Conservation (phyloP, 192 early-diverging fungal genomes). For the Neocallimastix lanati region DNA sequence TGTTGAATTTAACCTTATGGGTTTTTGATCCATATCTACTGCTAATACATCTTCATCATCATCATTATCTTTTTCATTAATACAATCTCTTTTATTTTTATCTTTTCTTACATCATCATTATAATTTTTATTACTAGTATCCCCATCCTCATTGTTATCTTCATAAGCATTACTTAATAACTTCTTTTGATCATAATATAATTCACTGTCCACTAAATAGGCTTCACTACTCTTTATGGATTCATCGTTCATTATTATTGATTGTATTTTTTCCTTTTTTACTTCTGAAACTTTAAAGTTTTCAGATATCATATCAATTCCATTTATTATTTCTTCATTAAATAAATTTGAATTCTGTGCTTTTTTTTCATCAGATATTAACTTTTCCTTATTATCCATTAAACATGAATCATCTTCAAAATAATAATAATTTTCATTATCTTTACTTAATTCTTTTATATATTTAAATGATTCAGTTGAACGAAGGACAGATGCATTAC, state of each 20-base stretch:
- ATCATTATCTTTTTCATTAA: too few species aligned
- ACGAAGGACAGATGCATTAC: background rate
- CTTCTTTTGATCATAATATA: too few species aligned
- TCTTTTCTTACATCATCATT: too few species aligned
- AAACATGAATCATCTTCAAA: background rate
- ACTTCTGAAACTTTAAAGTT: background rate
- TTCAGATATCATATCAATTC: background rate
- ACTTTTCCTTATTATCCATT: background rate
- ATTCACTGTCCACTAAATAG: too few species aligned
- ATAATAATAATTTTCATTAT: background rate
- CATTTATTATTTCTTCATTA: background rate
- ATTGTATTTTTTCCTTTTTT: background rate
- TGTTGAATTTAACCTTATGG: background rate
- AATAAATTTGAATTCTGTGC: background rate
- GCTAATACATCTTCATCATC: too few species aligned
- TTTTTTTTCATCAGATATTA: background rate
- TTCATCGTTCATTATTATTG: too few species aligned
- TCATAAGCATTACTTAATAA: too few species aligned
- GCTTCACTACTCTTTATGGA: too few species aligned
- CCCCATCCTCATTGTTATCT: too few species aligned
- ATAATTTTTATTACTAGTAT: too few species aligned
- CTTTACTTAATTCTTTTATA: background rate
- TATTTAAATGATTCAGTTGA: background rate
- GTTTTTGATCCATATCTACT: background rate
- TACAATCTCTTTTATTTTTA: too few species aligned